Percentiles rank a stretch among this genome's conserved stretches.
Conservation (phyloP, 2,329 filamentous ascomycete species). For the Pseudohalonectria lignicola region DNA sequence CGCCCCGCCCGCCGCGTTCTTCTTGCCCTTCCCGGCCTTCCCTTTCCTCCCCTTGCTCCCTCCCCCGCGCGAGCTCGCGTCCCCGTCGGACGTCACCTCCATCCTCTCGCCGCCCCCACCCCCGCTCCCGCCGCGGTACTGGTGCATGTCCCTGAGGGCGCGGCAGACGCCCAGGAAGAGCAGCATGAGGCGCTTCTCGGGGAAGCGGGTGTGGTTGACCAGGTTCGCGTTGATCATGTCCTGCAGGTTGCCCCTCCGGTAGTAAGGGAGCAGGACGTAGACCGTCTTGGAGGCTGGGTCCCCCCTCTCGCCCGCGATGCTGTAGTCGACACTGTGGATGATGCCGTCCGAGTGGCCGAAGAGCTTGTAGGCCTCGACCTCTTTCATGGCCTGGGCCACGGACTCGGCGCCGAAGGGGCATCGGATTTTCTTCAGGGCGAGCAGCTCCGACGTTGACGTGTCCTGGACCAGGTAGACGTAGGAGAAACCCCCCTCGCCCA, state of each 20-base stretch:
- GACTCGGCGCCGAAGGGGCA: slow-evolving; percentile 97
- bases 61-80: slow-evolving; percentile 18
- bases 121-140: slow-evolving; percentile 51
- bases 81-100: slow-evolving; percentile 33
- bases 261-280: slow-evolving; percentile 93
- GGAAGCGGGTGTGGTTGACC: slow-evolving; percentile 86
- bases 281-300: slow-evolving; percentile 72
- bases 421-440: slow-evolving; percentile 96
- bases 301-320: slow-evolving; percentile 61
- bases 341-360: slow-evolving; percentile 78
- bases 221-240: slow-evolving; percentile 98
- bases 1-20: slow-evolving; percentile 17
- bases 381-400: slow-evolving; percentile 86
- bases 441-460: slow-evolving; percentile 68
- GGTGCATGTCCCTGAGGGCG: slow-evolving; percentile 82
- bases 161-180: slow-evolving; percentile 87
- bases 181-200: slow-evolving; percentile 77
- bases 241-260: slow-evolving; percentile 87
- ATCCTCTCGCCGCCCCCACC: slow-evolving; percentile 27
- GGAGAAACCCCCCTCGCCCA: slow-evolving; percentile 96
- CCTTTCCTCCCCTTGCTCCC: slow-evolving; percentile 12
- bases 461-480: slow-evolving; percentile 99
- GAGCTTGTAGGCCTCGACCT: slow-evolving; percentile 91
- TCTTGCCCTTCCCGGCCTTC: slow-evolving; percentile 16
- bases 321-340: slow-evolving; percentile 76